Evolutionary conservation across 176 grass and related monocot genomes (phyloP), one percentile per base, ranked within the genome.

Genomic region (Cenchrus purpureus): DNA sequence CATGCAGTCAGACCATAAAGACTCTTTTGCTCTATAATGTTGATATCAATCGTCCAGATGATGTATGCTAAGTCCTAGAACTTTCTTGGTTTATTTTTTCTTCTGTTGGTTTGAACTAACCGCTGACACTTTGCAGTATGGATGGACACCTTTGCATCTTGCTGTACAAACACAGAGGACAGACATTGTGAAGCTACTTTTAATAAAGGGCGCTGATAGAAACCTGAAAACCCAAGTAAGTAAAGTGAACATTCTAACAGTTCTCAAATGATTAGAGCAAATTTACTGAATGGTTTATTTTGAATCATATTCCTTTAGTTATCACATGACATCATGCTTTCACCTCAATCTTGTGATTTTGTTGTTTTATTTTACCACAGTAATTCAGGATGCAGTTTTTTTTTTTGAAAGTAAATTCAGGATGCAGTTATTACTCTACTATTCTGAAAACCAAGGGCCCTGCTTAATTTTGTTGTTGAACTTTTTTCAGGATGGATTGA

Each of bases 141-240:
- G 93, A 45, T 99, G 93, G 97, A 99, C 91, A 59, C 91, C 97
- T n/a, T 88, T 99, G 85, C 97, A 99, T 96, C 90, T 99, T 68
- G 97, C 97, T 2, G 88, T 96, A 44, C 97, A 99, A 85, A 87
- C 93, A 80, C 86, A 89, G 82, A 94, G 97, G 94, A 92, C 93
- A 4, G 97, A 96, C 82, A 91, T 99, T n/a, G 86, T 96, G 71
- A 96, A 86, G 68, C 82, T 96, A 84, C 88, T 99, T 74, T 79
- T 99, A 89, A 89, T 92, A 88, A 99, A 99, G 88, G 91, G 93
- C 34, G 91, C 97, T 53, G 90, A 99, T 79, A 85, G 76, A 82
- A 92, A 86, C 44, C 68, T 99, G 56, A 99, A 91, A 91, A 96
- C 89, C 72, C 73, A 86, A 76, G 93, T 96, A 94, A 92, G 88